These are phyloP conservation scores for Euphorbia schlechtendalii DNA, from an alignment of 441 rosid species.

Conservation along the genomic window DNA sequence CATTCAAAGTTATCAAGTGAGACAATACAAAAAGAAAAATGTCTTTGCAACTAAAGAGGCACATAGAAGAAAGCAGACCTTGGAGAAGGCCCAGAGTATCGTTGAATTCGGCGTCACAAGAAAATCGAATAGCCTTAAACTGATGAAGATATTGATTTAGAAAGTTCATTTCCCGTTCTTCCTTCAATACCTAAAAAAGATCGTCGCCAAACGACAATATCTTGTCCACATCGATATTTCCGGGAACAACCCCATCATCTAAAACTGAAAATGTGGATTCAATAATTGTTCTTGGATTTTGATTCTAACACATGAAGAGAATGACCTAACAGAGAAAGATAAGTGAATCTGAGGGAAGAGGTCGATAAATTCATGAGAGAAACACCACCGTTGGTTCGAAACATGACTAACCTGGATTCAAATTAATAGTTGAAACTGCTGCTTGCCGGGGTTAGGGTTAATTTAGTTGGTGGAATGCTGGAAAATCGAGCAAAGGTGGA, in stretches of 20 bases:
- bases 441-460: too few relatives aligned
- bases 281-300: too few relatives aligned
- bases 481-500: too few relatives aligned
- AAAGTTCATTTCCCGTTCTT: conserved; percentile 30
- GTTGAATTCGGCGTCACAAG: conserved; percentile 36
- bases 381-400: too few relatives aligned
- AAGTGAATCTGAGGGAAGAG: too few relatives aligned
- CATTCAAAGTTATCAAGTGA: background rate
- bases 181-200: conserved; percentile 42
- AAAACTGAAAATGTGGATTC: background rate
- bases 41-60: background rate
- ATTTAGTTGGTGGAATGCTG: too few relatives aligned
- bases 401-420: too few relatives aligned
- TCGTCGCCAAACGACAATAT: conserved; percentile 45
- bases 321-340: too few relatives aligned
- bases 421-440: too few relatives aligned
- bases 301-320: too few relatives aligned
- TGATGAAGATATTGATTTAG: conserved; percentile 36
- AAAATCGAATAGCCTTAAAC: conserved; percentile 31
- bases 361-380: too few relatives aligned
- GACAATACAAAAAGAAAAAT: background rate
- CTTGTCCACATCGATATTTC: conserved; percentile 37
- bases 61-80: conserved; percentile 26
- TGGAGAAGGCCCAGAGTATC: conserved; percentile 25
- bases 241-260: conserved; percentile 42